Percentiles rank a stretch among this genome's conserved stretches.
Evolutionary conservation across 1,139 yeast genomes (phyloP).

Genomic region (Yamadazyma membranifaciens): DNA sequence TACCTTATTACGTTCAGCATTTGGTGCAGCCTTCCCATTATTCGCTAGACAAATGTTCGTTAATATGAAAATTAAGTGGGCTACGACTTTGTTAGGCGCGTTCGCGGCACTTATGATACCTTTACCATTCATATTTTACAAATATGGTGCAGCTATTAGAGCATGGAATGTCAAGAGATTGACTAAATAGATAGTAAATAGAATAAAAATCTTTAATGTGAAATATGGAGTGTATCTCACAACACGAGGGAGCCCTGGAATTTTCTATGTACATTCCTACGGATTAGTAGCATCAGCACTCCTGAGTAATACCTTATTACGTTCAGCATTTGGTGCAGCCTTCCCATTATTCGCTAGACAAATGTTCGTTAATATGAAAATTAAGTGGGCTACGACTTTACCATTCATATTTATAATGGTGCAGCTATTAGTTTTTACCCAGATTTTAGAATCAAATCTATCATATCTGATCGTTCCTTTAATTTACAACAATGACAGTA

Average conservation of each 20-base stretch:
- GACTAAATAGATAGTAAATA: background rate
- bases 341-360: conserved; percentile 54
- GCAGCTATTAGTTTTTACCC: conserved; percentile 58
- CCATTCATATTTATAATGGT: conserved; percentile 77
- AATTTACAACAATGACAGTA: no score
- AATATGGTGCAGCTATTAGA: conserved; percentile 64
- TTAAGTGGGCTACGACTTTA: conserved; percentile 83
- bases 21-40: conserved; percentile 53
- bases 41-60: conserved; percentile 67
- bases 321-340: conserved; percentile 58
- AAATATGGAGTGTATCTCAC: no score
- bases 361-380: conserved; percentile 74
- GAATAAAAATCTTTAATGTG: no score
- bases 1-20: conserved; percentile 66
- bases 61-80: conserved; percentile 78
- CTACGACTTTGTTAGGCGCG: conserved; percentile 73
- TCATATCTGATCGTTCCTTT: no score
- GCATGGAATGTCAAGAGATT: conserved; percentile 7
- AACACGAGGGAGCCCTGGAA: no score
- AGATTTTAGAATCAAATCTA: no score
- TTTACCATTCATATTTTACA: conserved; percentile 71
- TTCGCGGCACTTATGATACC: conserved; percentile 63
- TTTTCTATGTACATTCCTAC: background rate
- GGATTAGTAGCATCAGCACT: conserved; percentile 82
- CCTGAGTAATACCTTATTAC: conserved; percentile 80